Percentiles rank a stretch among this genome's conserved stretches.
Conservation (phyloP, 257 asterid species). For the Przewalskia tangutica region DNA sequence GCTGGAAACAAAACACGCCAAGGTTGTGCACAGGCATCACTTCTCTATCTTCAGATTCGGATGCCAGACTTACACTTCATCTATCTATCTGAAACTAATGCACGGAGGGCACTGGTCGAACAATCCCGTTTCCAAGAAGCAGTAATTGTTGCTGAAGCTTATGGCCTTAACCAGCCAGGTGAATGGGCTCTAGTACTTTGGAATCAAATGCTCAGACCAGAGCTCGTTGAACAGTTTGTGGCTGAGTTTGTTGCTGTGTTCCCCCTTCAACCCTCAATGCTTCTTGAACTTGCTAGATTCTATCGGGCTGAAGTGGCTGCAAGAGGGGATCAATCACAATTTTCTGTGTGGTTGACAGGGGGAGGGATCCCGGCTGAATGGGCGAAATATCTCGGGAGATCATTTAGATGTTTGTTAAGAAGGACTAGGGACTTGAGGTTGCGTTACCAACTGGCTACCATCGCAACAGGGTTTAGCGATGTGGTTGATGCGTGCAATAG, state of each 20-base stretch:
- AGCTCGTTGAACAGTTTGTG: conserved; percentile 74
- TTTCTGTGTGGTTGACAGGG: conserved; percentile 91
- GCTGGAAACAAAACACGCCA: conserved; percentile 83
- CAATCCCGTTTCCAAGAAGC: conserved; percentile 96
- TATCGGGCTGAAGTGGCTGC: conserved; percentile 91
- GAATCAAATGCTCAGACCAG: conserved; percentile 98
- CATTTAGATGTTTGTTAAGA: conserved; percentile 79
- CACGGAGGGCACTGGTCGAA: conserved; percentile 71
- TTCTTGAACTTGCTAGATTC: conserved; percentile 81
- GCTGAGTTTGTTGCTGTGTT: conserved; percentile 89
- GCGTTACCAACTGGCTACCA: conserved; percentile 54
- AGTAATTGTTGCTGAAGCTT: conserved; percentile 92
- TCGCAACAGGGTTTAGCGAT: conserved; percentile 76
- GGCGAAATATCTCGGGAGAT: conserved; percentile 78
- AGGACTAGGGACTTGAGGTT: conserved; percentile 73
- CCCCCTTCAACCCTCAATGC: conserved; percentile 94
- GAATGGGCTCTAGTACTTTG: conserved; percentile 98
- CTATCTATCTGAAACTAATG: conserved; percentile 79
- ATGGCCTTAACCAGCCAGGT: conserved; percentile 85
- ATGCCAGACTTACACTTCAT: conserved; percentile 95
- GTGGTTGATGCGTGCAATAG: conserved; percentile 50
- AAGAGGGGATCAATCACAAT: conserved; percentile 86
- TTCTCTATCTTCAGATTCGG: conserved; percentile 85
- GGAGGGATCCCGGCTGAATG: conserved; percentile 88
- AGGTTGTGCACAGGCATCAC: conserved; percentile 93